A percentile compares a stretch with the other conserved stretches of the same genome.
phyloP scores from a whole-genome alignment of 2,329 filamentous ascomycete species.

The Colletotrichum cuscutae region DNA sequence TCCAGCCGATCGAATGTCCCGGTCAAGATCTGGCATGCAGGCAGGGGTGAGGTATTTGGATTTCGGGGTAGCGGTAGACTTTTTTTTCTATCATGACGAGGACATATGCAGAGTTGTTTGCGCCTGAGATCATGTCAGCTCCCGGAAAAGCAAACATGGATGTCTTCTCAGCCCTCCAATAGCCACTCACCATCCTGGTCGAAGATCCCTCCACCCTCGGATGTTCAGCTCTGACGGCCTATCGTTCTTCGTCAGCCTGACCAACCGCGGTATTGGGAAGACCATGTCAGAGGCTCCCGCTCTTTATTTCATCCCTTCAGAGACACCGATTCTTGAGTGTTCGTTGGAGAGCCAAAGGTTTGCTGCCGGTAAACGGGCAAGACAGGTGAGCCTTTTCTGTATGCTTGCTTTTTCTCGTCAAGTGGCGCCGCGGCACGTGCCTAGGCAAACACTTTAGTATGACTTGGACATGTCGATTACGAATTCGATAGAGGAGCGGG shows the following conservation, averaged over 20 bases:
- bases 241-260: not conserved
- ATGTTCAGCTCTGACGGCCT: not conserved
- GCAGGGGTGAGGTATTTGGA: slow-evolving; percentile 3
- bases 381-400: not conserved
- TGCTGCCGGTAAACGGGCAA: not conserved
- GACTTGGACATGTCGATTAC: not conserved
- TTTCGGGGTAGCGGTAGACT: not conserved
- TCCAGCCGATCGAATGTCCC: not conserved
- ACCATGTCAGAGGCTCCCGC: not conserved
- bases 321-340: not conserved
- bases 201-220: not conserved
- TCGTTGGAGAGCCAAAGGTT: not conserved
- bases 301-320: slow-evolving; percentile 17
- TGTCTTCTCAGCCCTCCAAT: not conserved
- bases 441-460: not conserved
- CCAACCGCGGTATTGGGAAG: not conserved
- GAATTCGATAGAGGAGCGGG: slow-evolving; percentile 1
- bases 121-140: slow-evolving; percentile 13
- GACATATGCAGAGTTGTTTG: slow-evolving; percentile 24
- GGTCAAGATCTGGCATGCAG: not conserved
- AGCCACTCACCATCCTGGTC: not conserved
- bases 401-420: slow-evolving; percentile 13
- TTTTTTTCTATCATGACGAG: slow-evolving; percentile 13
- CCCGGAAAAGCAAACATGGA: slow-evolving; percentile 26
- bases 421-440: slow-evolving; percentile 10